Evolutionary conservation across 306 rosid species (phyloP).

Genomic region (Abrus pulchellus): DNA sequence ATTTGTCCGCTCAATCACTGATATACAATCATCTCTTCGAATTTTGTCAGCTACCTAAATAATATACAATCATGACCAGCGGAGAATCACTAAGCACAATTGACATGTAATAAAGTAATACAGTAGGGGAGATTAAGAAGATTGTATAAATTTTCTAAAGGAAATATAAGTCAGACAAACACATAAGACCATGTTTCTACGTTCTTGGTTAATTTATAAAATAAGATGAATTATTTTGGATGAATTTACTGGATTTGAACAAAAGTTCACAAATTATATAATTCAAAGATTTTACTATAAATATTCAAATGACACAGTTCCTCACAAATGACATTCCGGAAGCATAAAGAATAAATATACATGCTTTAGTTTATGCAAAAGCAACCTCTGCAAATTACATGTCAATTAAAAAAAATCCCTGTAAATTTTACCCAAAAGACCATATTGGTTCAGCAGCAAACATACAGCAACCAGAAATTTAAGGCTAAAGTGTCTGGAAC

Average conservation of each 20-base stretch:
- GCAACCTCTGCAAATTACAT: background rate
- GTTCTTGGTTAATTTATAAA: background rate
- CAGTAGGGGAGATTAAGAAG: constrained; percentile 26
- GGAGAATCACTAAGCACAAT: constrained; percentile 13
- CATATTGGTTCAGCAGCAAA: background rate
- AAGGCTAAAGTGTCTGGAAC: background rate
- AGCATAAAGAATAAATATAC: background rate
- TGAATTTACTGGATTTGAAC: background rate
- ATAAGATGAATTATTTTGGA: constrained; percentile 9
- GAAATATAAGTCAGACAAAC: constrained; percentile 21
- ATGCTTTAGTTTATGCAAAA: background rate
- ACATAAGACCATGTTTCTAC: background rate
- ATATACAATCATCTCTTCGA: constrained; percentile 78
- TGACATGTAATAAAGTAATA: constrained; percentile 21
- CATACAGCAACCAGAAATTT: background rate
- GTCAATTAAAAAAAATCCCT: background rate
- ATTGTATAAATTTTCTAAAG: constrained; percentile 2
- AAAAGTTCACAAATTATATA: constrained; percentile 7
- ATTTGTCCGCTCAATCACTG: constrained; percentile 88
- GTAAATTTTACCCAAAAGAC: background rate
- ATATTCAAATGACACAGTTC: background rate
- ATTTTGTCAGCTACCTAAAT: constrained; percentile 88
- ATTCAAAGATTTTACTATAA: background rate
- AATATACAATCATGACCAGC: constrained; percentile 26
- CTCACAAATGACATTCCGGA: constrained; percentile 28